Conservation (phyloP, 2,329 filamentous ascomycete genomes). For the Helicocarpus griseus region DNA sequence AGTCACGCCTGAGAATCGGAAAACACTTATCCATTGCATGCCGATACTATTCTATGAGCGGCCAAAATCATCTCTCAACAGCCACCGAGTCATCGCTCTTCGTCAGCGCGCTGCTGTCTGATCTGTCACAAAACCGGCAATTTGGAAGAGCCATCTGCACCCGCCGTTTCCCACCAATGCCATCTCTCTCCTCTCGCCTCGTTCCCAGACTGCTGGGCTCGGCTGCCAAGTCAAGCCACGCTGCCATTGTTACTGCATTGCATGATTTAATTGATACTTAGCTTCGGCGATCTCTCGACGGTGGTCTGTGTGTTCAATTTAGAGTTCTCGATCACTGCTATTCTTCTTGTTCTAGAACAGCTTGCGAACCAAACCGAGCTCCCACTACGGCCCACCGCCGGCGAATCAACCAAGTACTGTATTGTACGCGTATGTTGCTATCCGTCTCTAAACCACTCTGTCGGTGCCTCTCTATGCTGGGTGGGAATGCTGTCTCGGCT, state of each 20-base stretch:
- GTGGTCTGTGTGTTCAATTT: neutral
- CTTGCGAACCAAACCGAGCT: neutral
- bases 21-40: too few relatives aligned
- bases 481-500: too few relatives aligned
- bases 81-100: neutral
- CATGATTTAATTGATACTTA: too few relatives aligned
- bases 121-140: neutral
- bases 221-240: neutral
- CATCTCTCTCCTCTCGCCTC: neutral
- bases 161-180: neutral
- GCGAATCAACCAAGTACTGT: too few relatives aligned
- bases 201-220: slow-evolving; percentile 1
- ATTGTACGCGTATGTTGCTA: too few relatives aligned
- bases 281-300: too few relatives aligned
- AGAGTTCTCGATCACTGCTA: too few relatives aligned
- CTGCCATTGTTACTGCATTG: neutral
- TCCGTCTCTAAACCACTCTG: neutral
- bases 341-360: neutral
- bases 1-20: too few relatives aligned
- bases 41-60: neutral
- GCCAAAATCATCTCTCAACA: neutral
- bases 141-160: neutral
- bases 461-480: neutral
- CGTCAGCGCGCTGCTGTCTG: neutral
- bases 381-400: neutral